Evolutionary conservation across 2,329 filamentous ascomycete species (phyloP).

Genomic region (Ophiostoma angusticollis): DNA sequence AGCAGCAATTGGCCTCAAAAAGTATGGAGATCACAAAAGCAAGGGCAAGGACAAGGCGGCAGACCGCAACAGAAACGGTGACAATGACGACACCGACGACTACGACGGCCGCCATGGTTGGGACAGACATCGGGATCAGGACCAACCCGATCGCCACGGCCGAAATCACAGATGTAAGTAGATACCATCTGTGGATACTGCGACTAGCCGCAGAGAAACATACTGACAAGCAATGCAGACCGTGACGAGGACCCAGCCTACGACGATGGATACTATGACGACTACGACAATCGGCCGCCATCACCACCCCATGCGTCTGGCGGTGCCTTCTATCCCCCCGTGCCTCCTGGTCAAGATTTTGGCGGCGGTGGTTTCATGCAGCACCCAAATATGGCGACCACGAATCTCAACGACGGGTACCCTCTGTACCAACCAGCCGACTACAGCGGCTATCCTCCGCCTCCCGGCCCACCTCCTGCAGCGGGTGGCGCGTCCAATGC

Average conservation of each 20-base stretch:
- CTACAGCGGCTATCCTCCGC: constrained; percentile 29
- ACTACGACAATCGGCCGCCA: constrained; percentile 22
- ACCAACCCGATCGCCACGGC: constrained; percentile 12
- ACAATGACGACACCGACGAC: constrained; percentile 13
- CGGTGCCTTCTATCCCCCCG: constrained; percentile 34
- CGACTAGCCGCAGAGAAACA: no score
- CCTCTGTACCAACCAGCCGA: constrained; percentile 30
- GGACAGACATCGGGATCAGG: constrained; percentile 23
- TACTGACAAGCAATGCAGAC: constrained; percentile 21
- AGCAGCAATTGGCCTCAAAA: constrained; percentile 50
- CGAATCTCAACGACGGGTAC: constrained; percentile 22
- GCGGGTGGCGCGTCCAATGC: constrained; percentile 9
- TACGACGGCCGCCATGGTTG: constrained; percentile 19
- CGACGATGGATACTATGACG: constrained; percentile 25
- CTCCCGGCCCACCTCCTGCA: constrained; percentile 21
- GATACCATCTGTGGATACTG: not conserved
- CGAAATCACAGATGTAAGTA: constrained; percentile 15
- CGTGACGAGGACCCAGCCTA: constrained; percentile 19
- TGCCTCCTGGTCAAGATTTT: constrained; percentile 4
- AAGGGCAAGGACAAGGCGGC: constrained; percentile 27
- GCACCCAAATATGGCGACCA: constrained; percentile 24
- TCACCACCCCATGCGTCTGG: constrained; percentile 39
- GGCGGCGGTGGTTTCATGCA: constrained; percentile 21
- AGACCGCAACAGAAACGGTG: constrained; percentile 19
- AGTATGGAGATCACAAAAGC: constrained; percentile 39